Evolutionary conservation across 257 asterid species (phyloP).

Genomic region (Cinchona pubescens): DNA sequence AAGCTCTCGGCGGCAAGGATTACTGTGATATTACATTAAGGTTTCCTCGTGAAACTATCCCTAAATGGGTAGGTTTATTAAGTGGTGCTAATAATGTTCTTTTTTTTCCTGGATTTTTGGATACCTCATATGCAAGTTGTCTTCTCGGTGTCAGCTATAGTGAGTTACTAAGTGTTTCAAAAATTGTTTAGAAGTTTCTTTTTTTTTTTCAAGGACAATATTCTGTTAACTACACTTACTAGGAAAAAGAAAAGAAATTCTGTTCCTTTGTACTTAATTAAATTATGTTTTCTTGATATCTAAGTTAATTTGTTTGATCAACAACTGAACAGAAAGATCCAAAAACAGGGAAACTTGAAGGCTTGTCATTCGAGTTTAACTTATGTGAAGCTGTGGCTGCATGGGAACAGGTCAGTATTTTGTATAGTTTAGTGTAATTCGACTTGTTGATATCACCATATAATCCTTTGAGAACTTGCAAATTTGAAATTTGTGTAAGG

Average conservation of each 20-base stretch:
- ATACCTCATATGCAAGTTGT: background rate
- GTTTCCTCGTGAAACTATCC: conserved; percentile 72
- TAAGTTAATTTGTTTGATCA: conserved; percentile 8
- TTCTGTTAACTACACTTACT: background rate
- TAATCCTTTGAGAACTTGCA: background rate
- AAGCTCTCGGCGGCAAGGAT: conserved; percentile 63
- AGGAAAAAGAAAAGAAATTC: background rate
- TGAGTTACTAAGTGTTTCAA: background rate
- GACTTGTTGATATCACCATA: background rate
- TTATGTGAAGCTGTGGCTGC: conserved; percentile 98
- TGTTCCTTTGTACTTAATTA: background rate
- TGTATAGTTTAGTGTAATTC: background rate
- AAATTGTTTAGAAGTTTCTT: background rate
- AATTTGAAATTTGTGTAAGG: background rate
- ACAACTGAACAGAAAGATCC: conserved; percentile 76
- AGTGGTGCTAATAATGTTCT: background rate
- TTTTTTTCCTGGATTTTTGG: background rate
- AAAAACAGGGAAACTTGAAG: conserved; percentile 90
- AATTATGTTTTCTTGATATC: background rate
- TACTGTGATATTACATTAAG: conserved; percentile 61
- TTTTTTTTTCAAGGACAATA: background rate
- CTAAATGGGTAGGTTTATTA: conserved; percentile 74
- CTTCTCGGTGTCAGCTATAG: background rate
- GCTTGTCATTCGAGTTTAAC: conserved; percentile 59
- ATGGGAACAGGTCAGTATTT: conserved; percentile 87